phyloP scores from a whole-genome alignment of 345 rosid species.

The Orychophragmus violaceus region DNA sequence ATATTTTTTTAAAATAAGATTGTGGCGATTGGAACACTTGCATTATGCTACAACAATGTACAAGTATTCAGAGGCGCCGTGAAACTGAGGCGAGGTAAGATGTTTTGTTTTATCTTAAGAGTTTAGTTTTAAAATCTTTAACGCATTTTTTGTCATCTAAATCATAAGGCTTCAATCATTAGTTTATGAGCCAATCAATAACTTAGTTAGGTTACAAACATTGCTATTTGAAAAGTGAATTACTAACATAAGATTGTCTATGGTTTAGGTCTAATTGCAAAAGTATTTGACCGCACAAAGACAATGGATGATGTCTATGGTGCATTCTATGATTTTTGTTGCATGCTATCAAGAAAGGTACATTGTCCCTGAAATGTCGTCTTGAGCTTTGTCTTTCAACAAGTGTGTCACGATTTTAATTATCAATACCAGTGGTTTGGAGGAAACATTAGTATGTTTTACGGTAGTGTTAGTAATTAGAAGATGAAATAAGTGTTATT shows the following conservation, averaged over 20 bases:
- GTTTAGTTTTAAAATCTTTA: not conserved
- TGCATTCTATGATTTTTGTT: slow-evolving; percentile 63
- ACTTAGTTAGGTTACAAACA: not conserved
- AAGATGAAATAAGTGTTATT: no score
- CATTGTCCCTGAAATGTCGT: no score
- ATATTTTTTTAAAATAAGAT: slow-evolving; percentile 39
- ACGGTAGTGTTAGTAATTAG: no score
- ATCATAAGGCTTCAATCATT: not conserved
- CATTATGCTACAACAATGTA: slow-evolving; percentile 72
- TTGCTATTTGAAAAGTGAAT: not conserved
- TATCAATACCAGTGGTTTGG: no score
- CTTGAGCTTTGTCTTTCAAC: no score
- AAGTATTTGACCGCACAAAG: slow-evolving; percentile 60
- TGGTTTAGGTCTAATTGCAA: slow-evolving; percentile 71
- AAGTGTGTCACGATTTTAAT: no score
- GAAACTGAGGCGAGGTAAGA: slow-evolving; percentile 84
- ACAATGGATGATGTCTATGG: slow-evolving; percentile 80
- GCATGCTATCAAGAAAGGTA: slow-evolving; percentile 65
- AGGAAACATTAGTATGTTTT: not conserved
- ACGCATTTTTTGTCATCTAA: not conserved
- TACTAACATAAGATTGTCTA: not conserved
- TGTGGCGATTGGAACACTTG: slow-evolving; percentile 86
- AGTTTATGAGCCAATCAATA: not conserved
- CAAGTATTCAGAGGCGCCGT: slow-evolving; percentile 87
- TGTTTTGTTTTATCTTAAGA: not conserved